Conservation (phyloP, 148 eudicot species). For the Vaccinium vitisidaea region DNA sequence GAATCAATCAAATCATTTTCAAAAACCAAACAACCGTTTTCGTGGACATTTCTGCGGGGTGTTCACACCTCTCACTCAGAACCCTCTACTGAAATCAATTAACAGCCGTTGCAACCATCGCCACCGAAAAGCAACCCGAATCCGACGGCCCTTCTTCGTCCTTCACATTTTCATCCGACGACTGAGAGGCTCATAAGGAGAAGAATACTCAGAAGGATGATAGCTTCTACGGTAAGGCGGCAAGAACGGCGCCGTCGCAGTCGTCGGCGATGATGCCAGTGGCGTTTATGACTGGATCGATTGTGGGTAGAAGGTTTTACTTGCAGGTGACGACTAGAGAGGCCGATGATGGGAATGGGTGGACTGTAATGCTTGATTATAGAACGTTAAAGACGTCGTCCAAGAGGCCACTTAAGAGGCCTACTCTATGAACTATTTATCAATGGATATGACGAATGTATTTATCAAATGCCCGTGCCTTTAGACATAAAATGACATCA, state of each 20-base stretch:
- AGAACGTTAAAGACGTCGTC: too few species aligned
- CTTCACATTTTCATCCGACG: constrained; percentile 46
- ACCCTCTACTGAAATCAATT: constrained; percentile 32
- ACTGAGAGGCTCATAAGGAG: neutral
- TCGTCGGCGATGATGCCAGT: constrained; percentile 78
- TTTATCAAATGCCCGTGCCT: too few species aligned
- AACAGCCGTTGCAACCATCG: constrained; percentile 24
- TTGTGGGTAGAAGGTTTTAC: constrained; percentile 80
- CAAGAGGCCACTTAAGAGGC: too few species aligned
- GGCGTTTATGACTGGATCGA: constrained; percentile 91
- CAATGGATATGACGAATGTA: too few species aligned
- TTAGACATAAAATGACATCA: too few species aligned
- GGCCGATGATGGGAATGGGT: too few species aligned
- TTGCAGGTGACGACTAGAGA: too few species aligned
- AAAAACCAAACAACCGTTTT: too few species aligned
- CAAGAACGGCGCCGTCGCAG: constrained; percentile 21
- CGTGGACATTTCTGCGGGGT: too few species aligned
- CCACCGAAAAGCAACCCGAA: constrained; percentile 25
- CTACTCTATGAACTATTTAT: too few species aligned
- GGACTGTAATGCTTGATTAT: too few species aligned
- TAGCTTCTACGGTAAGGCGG: constrained; percentile 36
- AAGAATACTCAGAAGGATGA: constrained; percentile 17
- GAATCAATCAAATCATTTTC: too few species aligned
- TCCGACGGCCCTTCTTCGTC: constrained; percentile 32
- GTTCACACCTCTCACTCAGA: constrained; percentile 25